These are phyloP conservation scores for Lophium mytilinum DNA, from an alignment of 495 filamentous ascomycete genomes.

Conservation along the genomic window DNA sequence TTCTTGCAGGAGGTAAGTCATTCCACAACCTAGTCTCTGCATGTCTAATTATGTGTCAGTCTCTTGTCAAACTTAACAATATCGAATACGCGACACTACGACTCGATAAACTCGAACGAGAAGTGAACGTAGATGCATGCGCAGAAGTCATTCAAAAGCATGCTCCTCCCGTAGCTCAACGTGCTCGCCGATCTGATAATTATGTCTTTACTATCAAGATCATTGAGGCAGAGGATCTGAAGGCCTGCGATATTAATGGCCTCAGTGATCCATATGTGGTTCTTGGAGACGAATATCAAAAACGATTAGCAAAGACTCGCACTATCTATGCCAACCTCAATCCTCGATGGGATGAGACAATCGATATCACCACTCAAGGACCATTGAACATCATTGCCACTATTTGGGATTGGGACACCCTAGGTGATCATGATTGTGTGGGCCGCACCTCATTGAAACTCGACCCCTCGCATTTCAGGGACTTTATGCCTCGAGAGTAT, in stretches of 20 bases:
- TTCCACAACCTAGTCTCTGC: not conserved
- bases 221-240: slow-evolving; percentile 96
- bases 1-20: slow-evolving; percentile 83
- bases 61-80: slow-evolving; percentile 96
- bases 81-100: slow-evolving; percentile 87
- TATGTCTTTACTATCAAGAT: slow-evolving; percentile 99
- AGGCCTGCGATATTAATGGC: slow-evolving; percentile 92
- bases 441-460: slow-evolving; percentile 91
- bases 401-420: slow-evolving; percentile 96
- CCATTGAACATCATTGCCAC: slow-evolving; percentile 92
- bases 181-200: slow-evolving; percentile 52
- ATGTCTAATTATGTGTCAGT: slow-evolving; percentile 45
- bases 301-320: slow-evolving; percentile 89
- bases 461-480: slow-evolving; percentile 88
- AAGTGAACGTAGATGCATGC: slow-evolving; percentile 89
- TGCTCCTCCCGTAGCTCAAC: slow-evolving; percentile 49
- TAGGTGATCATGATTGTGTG: slow-evolving; percentile 96
- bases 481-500: slow-evolving; percentile 90
- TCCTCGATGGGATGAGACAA: slow-evolving; percentile 93
- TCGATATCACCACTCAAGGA: slow-evolving; percentile 90
- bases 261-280: slow-evolving; percentile 96
- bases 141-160: slow-evolving; percentile 69
- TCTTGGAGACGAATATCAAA: slow-evolving; percentile 94
- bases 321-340: slow-evolving; percentile 88
- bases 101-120: slow-evolving; percentile 79